Percentiles rank a stretch among this genome's conserved stretches.
Evolutionary conservation across 177 flowering plant species (phyloP).

Genomic region (Tripterygium wilfordii): DNA sequence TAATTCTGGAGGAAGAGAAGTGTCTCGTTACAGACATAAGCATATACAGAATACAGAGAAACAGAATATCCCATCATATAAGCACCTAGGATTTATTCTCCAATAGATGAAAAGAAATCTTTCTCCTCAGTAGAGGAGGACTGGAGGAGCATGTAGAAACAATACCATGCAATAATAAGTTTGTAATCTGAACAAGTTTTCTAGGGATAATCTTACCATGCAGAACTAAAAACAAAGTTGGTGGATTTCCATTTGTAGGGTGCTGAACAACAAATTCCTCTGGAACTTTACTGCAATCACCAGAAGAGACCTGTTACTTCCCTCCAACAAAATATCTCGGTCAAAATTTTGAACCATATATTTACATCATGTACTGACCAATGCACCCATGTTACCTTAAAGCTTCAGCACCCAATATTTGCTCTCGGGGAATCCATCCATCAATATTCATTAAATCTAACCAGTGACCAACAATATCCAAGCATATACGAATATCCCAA

Average conservation of each 20-base stretch:
- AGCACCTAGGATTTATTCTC: too few species aligned
- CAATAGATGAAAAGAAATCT: too few species aligned
- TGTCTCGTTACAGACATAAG: too few species aligned
- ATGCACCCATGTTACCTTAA: conserved; percentile 50
- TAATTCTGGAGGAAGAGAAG: too few species aligned
- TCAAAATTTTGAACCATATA: background rate
- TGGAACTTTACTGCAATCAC: conserved; percentile 82
- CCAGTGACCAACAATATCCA: conserved; percentile 98
- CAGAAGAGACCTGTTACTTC: background rate
- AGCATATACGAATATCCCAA: conserved; percentile 78
- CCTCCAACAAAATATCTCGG: too few species aligned
- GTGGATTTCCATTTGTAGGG: conserved; percentile 93
- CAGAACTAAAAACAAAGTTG: conserved; percentile 80
- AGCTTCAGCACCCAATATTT: conserved; percentile 98
- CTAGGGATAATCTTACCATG: conserved; percentile 45
- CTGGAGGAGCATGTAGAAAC: too few species aligned
- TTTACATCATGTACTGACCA: background rate
- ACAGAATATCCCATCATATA: too few species aligned
- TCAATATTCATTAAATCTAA: conserved; percentile 90
- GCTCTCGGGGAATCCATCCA: conserved; percentile 99
- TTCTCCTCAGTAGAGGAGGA: too few species aligned
- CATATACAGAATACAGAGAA: too few species aligned
- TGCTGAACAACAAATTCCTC: conserved; percentile 83
- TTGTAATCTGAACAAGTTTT: background rate
- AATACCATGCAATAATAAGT: background rate